Evolutionary conservation across 805 yeast species (phyloP).

Genomic region (Suhomyces sp.): DNA sequence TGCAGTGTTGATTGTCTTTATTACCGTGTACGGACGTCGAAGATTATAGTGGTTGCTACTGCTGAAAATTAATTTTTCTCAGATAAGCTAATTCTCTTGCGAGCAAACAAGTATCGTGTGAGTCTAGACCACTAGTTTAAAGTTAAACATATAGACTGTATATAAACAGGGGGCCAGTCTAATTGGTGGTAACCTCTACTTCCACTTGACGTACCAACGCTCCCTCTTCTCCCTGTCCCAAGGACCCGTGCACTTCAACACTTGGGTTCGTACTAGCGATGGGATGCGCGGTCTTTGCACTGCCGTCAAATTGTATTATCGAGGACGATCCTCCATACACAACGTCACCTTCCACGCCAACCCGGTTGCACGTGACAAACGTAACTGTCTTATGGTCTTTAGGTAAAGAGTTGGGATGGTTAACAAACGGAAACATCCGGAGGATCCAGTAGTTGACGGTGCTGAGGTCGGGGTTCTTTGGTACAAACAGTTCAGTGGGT

Average conservation of each 20-base stretch:
- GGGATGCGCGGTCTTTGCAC: slow-evolving; percentile 24
- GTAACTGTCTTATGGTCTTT: slow-evolving; percentile 24
- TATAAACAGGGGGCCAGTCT: too few relatives aligned
- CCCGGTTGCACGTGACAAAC: slow-evolving; percentile 64
- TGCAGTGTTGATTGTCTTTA: too few relatives aligned
- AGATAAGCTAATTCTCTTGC: too few relatives aligned
- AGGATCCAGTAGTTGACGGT: slow-evolving; percentile 74
- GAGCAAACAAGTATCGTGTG: too few relatives aligned
- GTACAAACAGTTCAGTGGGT: slow-evolving; percentile 11
- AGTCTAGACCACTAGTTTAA: too few relatives aligned
- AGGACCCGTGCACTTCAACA: slow-evolving; percentile 52
- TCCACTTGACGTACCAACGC: slow-evolving; percentile 52
- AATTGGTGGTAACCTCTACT: too few relatives aligned
- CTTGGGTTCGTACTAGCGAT: slow-evolving; percentile 48
- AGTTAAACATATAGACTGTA: too few relatives aligned
- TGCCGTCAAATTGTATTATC: slow-evolving; percentile 51
- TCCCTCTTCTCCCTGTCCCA: slow-evolving; percentile 69
- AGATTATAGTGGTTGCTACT: too few relatives aligned
- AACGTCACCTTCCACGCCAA: slow-evolving; percentile 72
- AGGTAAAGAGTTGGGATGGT: slow-evolving; percentile 29
- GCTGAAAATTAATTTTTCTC: too few relatives aligned
- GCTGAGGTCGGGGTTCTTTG: slow-evolving; percentile 42
- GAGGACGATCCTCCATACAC: slow-evolving; percentile 67
- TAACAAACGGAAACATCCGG: slow-evolving; percentile 63
- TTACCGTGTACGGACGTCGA: too few relatives aligned